These are phyloP conservation scores for Termitomyces titanicus DNA, from an alignment of 768 basidiomycete species.

Conservation along the genomic window DNA sequence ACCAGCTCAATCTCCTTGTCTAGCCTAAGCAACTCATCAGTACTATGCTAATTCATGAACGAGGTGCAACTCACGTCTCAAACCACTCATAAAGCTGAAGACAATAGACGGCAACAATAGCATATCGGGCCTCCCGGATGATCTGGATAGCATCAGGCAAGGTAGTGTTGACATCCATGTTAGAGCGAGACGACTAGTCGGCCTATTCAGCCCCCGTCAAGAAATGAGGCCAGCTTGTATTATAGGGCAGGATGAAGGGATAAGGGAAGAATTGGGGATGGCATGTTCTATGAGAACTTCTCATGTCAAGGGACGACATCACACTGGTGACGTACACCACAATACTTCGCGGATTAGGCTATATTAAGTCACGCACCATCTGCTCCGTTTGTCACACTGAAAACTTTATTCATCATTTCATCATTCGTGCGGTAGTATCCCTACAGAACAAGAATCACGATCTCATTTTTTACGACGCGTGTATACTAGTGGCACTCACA, in stretches of 20 bases:
- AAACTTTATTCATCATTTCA: too few species aligned
- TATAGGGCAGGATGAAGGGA: not conserved
- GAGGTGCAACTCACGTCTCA: constrained; percentile 25
- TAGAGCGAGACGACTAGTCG: constrained; percentile 1
- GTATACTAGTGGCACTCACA: too few species aligned
- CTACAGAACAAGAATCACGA: too few species aligned
- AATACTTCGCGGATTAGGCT: constrained; percentile 6
- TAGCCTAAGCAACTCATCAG: constrained; percentile 18
- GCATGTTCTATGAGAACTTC: constrained; percentile 9
- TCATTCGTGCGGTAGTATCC: too few species aligned
- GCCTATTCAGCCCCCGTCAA: constrained; percentile 5
- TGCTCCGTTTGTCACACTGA: not conserved
- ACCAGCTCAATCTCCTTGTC: constrained; percentile 31
- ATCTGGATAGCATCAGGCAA: constrained; percentile 8
- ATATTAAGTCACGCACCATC: constrained; percentile 8
- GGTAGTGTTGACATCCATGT: constrained; percentile 9
- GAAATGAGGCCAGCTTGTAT: constrained; percentile 8
- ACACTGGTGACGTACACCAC: constrained; percentile 1
- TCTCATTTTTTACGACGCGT: too few species aligned
- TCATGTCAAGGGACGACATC: constrained; percentile 12
- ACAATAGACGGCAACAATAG: constrained; percentile 27
- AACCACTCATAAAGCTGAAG: constrained; percentile 37
- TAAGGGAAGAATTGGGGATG: not conserved
- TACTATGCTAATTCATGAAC: not conserved
- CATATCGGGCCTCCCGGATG: constrained; percentile 25